phyloP scores from a whole-genome alignment of 306 rosid genomes.

The Pterocarpus macrocarpus region DNA sequence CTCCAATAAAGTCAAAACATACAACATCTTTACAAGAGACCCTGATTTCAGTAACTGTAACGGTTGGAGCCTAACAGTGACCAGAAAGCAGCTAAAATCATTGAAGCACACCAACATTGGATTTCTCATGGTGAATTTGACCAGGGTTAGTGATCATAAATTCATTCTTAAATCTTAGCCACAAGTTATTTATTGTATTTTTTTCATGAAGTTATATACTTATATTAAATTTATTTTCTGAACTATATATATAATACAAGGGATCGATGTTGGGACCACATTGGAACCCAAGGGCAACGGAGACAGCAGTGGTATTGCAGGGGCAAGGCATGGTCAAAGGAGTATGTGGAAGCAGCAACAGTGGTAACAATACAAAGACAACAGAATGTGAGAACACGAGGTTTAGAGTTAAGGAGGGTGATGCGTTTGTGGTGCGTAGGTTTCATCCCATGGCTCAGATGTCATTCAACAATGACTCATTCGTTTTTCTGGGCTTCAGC shows the following conservation, averaged over 20 bases:
- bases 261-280: slow-evolving; percentile 96
- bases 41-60: slow-evolving; percentile 74
- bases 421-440: slow-evolving; percentile 77
- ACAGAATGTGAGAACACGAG: slow-evolving; percentile 64
- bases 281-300: slow-evolving; percentile 84
- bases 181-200: not conserved
- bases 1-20: slow-evolving; percentile 50
- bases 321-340: slow-evolving; percentile 83
- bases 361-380: not conserved
- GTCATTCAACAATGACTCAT: slow-evolving; percentile 69
- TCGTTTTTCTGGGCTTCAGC: slow-evolving; percentile 86
- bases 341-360: slow-evolving; percentile 62
- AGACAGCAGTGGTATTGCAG: slow-evolving; percentile 67
- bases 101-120: slow-evolving; percentile 66
- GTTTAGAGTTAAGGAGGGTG: slow-evolving; percentile 75
- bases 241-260: slow-evolving; percentile 43
- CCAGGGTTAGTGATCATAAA: slow-evolving; percentile 58
- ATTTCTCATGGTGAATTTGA: slow-evolving; percentile 77
- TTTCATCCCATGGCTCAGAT: slow-evolving; percentile 93
- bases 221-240: not conserved
- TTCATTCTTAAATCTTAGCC: not conserved
- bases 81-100: slow-evolving; percentile 49
- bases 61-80: slow-evolving; percentile 82
- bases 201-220: not conserved
- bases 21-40: slow-evolving; percentile 56